A percentile compares a stretch with the other conserved stretches of the same genome.
Evolutionary conservation across 2,329 filamentous ascomycete genomes (phyloP).

Genomic region (Cryphonectria carpinicola): DNA sequence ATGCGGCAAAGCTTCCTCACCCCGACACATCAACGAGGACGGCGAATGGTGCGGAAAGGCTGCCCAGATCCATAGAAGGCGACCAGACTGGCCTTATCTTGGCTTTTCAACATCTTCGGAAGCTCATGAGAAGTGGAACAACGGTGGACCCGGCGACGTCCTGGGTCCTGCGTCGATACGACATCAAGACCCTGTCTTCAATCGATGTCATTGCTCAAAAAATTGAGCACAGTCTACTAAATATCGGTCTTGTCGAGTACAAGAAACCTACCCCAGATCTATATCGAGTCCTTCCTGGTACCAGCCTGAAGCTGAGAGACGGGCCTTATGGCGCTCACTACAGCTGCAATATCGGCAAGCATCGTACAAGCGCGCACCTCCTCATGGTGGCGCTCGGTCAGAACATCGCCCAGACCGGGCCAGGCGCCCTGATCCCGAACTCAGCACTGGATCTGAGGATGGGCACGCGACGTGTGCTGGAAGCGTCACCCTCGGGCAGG

Average conservation of each 20-base stretch:
- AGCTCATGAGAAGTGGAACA: neutral
- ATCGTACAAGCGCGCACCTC: constrained; percentile 7
- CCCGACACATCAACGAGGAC: neutral
- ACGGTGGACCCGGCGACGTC: neutral
- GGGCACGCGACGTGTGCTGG: constrained; percentile 6
- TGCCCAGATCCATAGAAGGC: neutral
- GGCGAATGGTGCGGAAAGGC: neutral
- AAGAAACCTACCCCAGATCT: neutral
- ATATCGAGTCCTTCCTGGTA: neutral
- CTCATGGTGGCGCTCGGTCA: constrained; percentile 14
- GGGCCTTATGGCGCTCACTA: constrained; percentile 14
- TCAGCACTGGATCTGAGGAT: constrained; percentile 13
- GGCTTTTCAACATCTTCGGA: constrained; percentile 9
- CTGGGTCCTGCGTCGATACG: neutral
- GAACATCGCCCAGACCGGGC: constrained; percentile 22
- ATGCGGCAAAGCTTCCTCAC: neutral
- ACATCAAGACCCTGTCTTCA: constrained; percentile 6
- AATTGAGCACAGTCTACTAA: constrained; percentile 11
- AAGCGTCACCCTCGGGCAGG: neutral
- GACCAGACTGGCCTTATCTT: constrained; percentile 3
- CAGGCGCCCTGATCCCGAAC: constrained; percentile 5
- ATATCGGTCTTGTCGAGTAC: constrained; percentile 9
- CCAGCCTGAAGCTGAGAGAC: constrained; percentile 6
- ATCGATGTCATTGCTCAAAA: constrained; percentile 15
- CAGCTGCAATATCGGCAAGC: constrained; percentile 1